Percentiles rank a stretch among this genome's conserved stretches.
phyloP scores from a whole-genome alignment of 768 basidiomycete species.

The Tricholoma saponaceum region DNA sequence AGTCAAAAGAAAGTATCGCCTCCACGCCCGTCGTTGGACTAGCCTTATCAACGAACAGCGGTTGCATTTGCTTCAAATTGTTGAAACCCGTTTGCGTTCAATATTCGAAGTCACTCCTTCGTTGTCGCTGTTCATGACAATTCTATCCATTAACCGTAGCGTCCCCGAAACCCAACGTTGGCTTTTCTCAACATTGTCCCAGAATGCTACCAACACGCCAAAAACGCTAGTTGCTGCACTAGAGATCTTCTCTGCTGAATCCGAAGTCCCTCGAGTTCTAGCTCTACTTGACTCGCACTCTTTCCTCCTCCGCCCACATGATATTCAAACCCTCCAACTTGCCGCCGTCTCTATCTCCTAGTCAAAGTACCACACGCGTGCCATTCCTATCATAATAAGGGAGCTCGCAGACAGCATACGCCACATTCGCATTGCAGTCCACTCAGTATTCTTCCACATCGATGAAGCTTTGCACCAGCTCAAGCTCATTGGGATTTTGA shows the following conservation, averaged over 20 bases:
- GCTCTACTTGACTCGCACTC: conserved; percentile 41
- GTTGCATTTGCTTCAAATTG: conserved; percentile 34
- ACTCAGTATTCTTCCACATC: conserved; percentile 43
- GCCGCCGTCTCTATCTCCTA: conserved; percentile 37
- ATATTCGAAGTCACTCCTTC: conserved; percentile 54
- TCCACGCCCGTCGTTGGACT: conserved; percentile 53
- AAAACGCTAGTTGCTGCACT: conserved; percentile 55
- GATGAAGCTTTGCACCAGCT: conserved; percentile 33
- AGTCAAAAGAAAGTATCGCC: too few relatives aligned
- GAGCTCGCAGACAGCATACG: conserved; percentile 47
- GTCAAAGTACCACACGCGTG: conserved; percentile 24
- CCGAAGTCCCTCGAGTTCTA: conserved; percentile 30
- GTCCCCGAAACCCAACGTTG: conserved; percentile 26
- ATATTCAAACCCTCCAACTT: conserved; percentile 40
- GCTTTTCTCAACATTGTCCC: conserved; percentile 29
- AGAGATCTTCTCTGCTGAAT: conserved; percentile 40
- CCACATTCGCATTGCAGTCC: conserved; percentile 40
- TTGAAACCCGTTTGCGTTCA: conserved; percentile 39
- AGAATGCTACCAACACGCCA: conserved; percentile 43
- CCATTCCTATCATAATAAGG: conserved; percentile 42
- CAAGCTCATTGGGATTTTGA: conserved; percentile 43
- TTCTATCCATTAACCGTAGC: conserved; percentile 35
- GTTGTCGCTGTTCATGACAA: conserved; percentile 36
- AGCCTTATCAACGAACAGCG: conserved; percentile 35
- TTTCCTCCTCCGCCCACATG: conserved; percentile 60